A percentile compares a stretch with the other conserved stretches of the same genome.
These are phyloP conservation scores for Ajuga reptans DNA, from an alignment of 305 asterid species.

Conservation along the genomic window DNA sequence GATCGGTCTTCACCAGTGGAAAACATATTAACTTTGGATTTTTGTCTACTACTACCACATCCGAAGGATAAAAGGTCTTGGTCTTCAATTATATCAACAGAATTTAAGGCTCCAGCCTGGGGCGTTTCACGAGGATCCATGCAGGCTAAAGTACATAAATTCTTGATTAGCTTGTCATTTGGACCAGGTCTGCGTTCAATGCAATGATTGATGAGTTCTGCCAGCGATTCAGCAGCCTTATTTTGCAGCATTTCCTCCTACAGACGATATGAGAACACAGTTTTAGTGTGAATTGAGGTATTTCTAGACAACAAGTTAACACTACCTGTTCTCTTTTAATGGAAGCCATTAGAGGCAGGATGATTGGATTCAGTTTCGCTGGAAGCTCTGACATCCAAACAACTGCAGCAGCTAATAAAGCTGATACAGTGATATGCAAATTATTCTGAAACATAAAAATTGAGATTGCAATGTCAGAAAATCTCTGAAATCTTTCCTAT, in stretches of 20 bases:
- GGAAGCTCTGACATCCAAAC: slow-evolving; percentile 98
- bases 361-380: slow-evolving; percentile 74
- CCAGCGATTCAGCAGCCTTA: slow-evolving; percentile 90
- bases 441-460: slow-evolving; percentile 53
- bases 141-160: slow-evolving; percentile 70
- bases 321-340: slow-evolving; percentile 83
- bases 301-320: slow-evolving; percentile 8
- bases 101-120: slow-evolving; percentile 72
- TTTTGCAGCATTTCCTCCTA: slow-evolving; percentile 94
- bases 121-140: slow-evolving; percentile 98
- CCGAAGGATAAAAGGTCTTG: slow-evolving; percentile 75
- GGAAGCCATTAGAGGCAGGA: slow-evolving; percentile 91
- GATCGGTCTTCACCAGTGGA: slow-evolving; percentile 89
- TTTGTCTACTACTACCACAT: slow-evolving; percentile 47
- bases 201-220: slow-evolving; percentile 82
- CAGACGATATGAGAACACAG: slow-evolving; percentile 26
- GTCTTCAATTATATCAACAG: slow-evolving; percentile 82
- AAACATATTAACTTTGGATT: slow-evolving; percentile 57
- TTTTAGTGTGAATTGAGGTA: slow-evolving; percentile 24
- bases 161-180: slow-evolving; percentile 85
- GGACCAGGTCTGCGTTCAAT: slow-evolving; percentile 89
- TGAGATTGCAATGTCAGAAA: slow-evolving; percentile 23
- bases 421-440: slow-evolving; percentile 82
- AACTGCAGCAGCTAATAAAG: slow-evolving; percentile 89
- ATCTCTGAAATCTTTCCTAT: background rate